Conservation (phyloP, 2,329 filamentous ascomycete species). For the Fusarium mundagurra region DNA sequence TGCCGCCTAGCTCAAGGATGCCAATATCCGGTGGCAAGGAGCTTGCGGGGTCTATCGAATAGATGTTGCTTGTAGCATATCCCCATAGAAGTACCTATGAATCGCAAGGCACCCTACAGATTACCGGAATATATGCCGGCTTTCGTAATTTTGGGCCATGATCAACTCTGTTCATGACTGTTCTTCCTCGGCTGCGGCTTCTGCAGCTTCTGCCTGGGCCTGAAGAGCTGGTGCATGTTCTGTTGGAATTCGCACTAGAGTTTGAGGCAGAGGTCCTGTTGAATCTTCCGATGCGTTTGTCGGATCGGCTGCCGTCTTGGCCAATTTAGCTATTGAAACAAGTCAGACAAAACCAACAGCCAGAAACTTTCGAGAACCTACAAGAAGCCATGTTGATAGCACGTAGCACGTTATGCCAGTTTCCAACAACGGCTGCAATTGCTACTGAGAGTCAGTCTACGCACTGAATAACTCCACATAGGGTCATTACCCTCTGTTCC, state of each 20-base stretch:
- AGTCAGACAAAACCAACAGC: background rate
- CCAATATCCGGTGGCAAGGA: background rate
- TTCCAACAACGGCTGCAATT: conserved; percentile 84
- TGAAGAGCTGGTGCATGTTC: conserved; percentile 76
- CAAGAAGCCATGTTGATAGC: conserved; percentile 89
- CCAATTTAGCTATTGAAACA: conserved; percentile 71
- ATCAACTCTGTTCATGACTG: conserved; percentile 30
- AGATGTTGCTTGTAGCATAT: background rate
- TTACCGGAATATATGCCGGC: too few relatives aligned
- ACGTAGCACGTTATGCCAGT: conserved; percentile 87
- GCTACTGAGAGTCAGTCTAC: conserved; percentile 59
- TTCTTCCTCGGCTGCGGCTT: conserved; percentile 56
- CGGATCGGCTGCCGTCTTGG: conserved; percentile 63
- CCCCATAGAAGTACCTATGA: background rate
- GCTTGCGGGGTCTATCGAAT: background rate
- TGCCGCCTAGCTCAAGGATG: background rate
- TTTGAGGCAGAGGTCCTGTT: conserved; percentile 74
- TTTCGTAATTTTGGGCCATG: background rate
- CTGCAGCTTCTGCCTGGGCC: conserved; percentile 65
- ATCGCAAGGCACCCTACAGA: background rate
- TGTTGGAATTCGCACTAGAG: conserved; percentile 84
- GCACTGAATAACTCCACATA: background rate
- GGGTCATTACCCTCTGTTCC: conserved; percentile 77
- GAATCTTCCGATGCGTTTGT: conserved; percentile 53
- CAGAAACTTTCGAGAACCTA: conserved; percentile 55